Evolutionary conservation across 495 filamentous ascomycete species (phyloP), one percentile per base, ranked within the genome.

Genomic region (Eremomyces bilateralis): DNA sequence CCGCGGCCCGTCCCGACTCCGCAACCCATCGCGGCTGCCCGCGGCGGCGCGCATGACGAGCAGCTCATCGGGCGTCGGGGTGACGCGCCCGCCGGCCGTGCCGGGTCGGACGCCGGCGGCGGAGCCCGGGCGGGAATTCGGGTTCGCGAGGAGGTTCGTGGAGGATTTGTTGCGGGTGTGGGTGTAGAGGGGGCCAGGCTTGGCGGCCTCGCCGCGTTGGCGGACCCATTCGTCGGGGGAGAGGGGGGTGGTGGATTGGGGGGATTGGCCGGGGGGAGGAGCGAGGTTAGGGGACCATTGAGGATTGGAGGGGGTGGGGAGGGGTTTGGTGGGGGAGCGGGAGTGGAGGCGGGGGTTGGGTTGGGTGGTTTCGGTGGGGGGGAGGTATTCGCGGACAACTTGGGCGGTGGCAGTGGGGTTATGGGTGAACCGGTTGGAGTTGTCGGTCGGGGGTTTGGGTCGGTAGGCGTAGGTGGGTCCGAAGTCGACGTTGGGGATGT

Each of bases 141-240:
- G 49, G 53, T 13, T 49, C 42, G 16, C 59, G 49, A 13, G 62
- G 65, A 21, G 47, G 21, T 19, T 42, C 20, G 21, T 46, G 33
- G 29, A 42, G 13, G 42, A 40, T 30, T 42, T 45, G 38, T 25
- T 43, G 34, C 36, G 54, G 51, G 8, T 52, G 58, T 34, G 61
- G 31, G 29, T 15, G 57, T 28, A 57, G 52, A n/a, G n/a, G n/a
- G n/a, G n/a, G n/a, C n/a, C n/a, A n/a, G n/a, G n/a, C 8, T 51
- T 53, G 20, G 59, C 11, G 60, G 52, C 4, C 37, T 37, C 39
- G 57, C 60, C 74, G 33, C 81, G 69, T 42, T 88, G 78, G 39
- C 81, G 71, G n/a, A 94, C 80, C 54, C 71, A 93, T 47, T 92
- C 71, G 47, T 93, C 81, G 13, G 85, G 51, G 1, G 65, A 59